phyloP scores from a whole-genome alignment of 305 asterid species.

The Fraxinus greggii region DNA sequence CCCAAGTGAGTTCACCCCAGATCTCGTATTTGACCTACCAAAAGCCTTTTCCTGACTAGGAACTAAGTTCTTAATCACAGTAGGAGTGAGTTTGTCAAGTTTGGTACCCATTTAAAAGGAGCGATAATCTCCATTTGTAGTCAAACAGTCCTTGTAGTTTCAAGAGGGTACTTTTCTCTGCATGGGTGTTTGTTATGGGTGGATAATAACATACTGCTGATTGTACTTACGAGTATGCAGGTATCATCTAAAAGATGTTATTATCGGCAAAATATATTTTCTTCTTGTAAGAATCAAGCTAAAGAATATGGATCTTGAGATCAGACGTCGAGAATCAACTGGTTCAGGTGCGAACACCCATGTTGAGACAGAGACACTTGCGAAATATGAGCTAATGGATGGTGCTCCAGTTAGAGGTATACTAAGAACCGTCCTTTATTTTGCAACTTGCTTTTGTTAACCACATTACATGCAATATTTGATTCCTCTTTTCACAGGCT shows the following conservation, averaged over 20 bases:
- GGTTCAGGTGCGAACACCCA: slow-evolving; percentile 96
- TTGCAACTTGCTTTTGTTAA: neutral
- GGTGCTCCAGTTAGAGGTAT: slow-evolving; percentile 99
- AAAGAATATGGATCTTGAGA: slow-evolving; percentile 97
- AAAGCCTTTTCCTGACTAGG: neutral
- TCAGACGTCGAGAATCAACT: slow-evolving; percentile 91
- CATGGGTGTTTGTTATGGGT: neutral
- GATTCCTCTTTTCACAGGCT: neutral
- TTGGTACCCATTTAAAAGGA: neutral
- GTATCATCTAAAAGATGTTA: slow-evolving; percentile 96
- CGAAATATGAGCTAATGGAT: slow-evolving; percentile 97
- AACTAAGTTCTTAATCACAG: neutral
- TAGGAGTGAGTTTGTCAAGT: neutral
- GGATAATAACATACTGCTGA: slow-evolving; percentile 18
- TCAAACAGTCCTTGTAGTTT: slow-evolving; percentile 1
- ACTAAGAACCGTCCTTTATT: neutral
- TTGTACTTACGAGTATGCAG: slow-evolving; percentile 40
- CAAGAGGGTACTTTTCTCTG: neutral
- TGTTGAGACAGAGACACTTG: slow-evolving; percentile 97
- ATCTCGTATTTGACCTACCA: neutral
- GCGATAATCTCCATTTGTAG: neutral
- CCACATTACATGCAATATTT: neutral
- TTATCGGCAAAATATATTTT: slow-evolving; percentile 87
- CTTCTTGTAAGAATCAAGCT: slow-evolving; percentile 95
- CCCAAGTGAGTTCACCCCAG: neutral